These are phyloP conservation scores for Pestalotiopsis sp. DNA, from an alignment of 2,329 filamentous ascomycete species.

Conservation along the genomic window DNA sequence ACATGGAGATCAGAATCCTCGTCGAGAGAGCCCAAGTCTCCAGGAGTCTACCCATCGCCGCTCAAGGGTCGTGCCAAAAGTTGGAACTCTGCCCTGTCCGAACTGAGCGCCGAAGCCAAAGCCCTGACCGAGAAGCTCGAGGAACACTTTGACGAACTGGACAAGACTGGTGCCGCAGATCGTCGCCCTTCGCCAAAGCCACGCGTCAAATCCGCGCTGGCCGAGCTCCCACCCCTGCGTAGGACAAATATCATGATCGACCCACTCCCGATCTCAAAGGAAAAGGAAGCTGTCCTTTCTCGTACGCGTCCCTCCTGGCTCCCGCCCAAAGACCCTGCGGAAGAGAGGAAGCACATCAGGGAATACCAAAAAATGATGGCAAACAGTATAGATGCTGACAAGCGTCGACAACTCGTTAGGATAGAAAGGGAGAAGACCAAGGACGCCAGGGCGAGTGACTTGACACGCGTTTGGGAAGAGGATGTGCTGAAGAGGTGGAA, in stretches of 20 bases:
- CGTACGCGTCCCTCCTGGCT: conserved; percentile 83
- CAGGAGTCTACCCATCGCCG: conserved; percentile 41
- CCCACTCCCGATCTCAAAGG: conserved; percentile 80
- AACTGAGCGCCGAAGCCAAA: conserved; percentile 73
- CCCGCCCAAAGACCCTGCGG: conserved; percentile 83
- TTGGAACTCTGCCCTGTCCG: conserved; percentile 72
- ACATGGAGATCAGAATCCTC: conserved; percentile 51
- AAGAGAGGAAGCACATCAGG: conserved; percentile 86
- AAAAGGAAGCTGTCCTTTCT: conserved; percentile 83
- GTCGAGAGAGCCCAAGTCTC: conserved; percentile 34
- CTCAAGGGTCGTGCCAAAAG: conserved; percentile 66
- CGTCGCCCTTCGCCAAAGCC: conserved; percentile 42
- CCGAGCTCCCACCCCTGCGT: conserved; percentile 71
- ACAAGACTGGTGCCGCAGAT: conserved; percentile 43
- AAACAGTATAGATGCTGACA: conserved; percentile 60
- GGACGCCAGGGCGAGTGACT: conserved; percentile 46
- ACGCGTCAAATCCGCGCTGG: conserved; percentile 66
- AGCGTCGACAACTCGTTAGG: conserved; percentile 57
- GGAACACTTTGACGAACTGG: conserved; percentile 68
- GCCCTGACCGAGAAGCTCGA: conserved; percentile 80
- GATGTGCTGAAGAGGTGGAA: conserved; percentile 79
- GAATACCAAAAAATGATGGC: conserved; percentile 86
- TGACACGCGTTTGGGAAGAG: conserved; percentile 72
- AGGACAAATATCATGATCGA: conserved; percentile 83
- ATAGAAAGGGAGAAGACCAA: conserved; percentile 57